These are phyloP conservation scores for Bipolaris zeicola DNA, from an alignment of 2,329 filamentous ascomycete genomes.

Conservation along the genomic window DNA sequence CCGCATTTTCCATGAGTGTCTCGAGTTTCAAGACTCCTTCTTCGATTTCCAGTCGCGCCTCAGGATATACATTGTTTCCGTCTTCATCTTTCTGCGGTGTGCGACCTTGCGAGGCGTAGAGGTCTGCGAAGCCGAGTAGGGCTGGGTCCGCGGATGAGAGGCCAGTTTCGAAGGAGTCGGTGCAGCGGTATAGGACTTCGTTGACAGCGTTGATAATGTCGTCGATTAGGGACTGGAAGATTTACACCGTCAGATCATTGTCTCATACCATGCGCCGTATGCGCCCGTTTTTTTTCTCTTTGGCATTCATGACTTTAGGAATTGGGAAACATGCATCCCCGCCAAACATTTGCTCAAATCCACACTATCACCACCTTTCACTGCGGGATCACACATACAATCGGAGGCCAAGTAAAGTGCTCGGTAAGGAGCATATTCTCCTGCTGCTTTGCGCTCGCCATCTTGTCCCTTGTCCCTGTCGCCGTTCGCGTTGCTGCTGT, in stretches of 20 bases:
- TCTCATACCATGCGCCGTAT: neutral
- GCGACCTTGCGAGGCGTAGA: conserved; percentile 53
- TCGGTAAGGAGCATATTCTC: conserved; percentile 78
- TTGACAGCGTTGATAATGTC: conserved; percentile 98
- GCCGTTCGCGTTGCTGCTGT: conserved; percentile 2
- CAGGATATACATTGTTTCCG: conserved; percentile 52
- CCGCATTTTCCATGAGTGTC: conserved; percentile 56
- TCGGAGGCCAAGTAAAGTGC: conserved; percentile 92
- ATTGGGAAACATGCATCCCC: too few species aligned
- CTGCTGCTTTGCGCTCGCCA: conserved; percentile 54
- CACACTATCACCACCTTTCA: neutral
- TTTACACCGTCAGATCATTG: too few species aligned
- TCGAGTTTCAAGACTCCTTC: conserved; percentile 67
- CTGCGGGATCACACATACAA: conserved; percentile 62
- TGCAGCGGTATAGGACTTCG: conserved; percentile 86
- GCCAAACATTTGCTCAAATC: neutral
- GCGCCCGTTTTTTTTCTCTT: neutral
- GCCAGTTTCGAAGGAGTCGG: conserved; percentile 84
- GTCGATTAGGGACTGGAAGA: conserved; percentile 80
- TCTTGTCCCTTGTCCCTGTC: conserved; percentile 23
- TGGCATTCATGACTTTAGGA: neutral
- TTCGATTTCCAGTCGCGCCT: conserved; percentile 75
- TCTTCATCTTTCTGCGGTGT: conserved; percentile 52
- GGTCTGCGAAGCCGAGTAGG: conserved; percentile 75
- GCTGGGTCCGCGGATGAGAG: conserved; percentile 75